Base-by-base conservation (phyloP, 306 rosid genomes). In the Hippophae rhamnoides region DNA sequence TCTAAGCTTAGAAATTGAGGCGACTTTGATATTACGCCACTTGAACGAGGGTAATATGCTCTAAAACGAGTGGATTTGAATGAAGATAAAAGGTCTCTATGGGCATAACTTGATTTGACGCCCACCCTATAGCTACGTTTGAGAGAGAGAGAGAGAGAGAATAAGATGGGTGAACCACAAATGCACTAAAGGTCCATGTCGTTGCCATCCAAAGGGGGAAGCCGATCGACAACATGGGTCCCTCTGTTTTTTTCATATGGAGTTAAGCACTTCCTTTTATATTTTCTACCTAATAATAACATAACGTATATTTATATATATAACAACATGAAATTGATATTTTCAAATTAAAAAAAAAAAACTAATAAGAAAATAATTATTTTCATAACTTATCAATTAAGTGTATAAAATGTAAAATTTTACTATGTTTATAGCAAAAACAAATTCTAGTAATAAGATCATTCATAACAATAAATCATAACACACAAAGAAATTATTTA, bases 151-250 rank as follows among this genome's bases (percentile, higher is more conserved):
- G 65, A 64, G 50, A 63, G 43, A 58, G 68, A 54, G 74, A 61
- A 52, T 58, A 66, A 56, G 66, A 63, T 62, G 58, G 70, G 70
- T 25, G 45, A 61, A 41, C 78, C 79, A 65, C 76, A 72, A 23
- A 57, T 67, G 68, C 55, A 43, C 59, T 58, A 57, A 59, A 70
- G 81, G 90, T 72, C 88, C 75, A 70, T 69, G 61, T 69, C 77
- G 53, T 10, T 84, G 95, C 76, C 45, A 56, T 88, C 81, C 73
- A 69, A 80, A 52, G 74, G 81, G 81, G 80, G 84, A 56, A 38
- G 66, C 95, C 87, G 75, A 42, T 74, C 78, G 89, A 84, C 95
- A 84, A 5, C 8, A 47, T 13, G 43, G 59, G 85, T 86, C 86
- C 56, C 95, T 88, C 42, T 2, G 1, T 9, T 61, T 18, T 18